These are phyloP conservation scores for Tanacetum coccineum DNA, from an alignment of 129 eudicot genomes.

Conservation along the genomic window DNA sequence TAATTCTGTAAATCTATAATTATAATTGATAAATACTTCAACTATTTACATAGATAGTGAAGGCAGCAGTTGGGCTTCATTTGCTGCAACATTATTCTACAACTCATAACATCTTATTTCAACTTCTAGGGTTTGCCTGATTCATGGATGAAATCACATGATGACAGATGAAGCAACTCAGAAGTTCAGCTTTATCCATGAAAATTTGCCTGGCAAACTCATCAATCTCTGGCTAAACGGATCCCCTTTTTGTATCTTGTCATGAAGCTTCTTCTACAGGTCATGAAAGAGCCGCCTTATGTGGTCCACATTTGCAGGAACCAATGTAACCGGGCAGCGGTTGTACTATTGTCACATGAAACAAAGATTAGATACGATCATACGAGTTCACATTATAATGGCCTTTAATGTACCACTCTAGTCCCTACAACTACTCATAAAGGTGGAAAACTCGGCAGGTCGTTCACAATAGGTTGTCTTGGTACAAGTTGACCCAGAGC, in stretches of 20 bases:
- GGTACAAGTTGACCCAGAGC: too few species aligned
- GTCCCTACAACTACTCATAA: background rate
- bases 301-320: slow-evolving; percentile 73
- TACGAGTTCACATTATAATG: slow-evolving; percentile 6
- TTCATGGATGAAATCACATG: slow-evolving; percentile 8
- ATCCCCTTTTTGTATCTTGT: slow-evolving; percentile 11
- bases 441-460: too few species aligned
- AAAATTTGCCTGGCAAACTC: slow-evolving; percentile 16
- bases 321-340: slow-evolving; percentile 83
- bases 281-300: slow-evolving; percentile 94
- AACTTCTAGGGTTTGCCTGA: slow-evolving; percentile 11
- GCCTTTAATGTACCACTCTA: background rate
- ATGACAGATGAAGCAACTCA: background rate
- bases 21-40: slow-evolving; percentile 2
- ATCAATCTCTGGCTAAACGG: slow-evolving; percentile 7
- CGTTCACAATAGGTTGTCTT: too few species aligned
- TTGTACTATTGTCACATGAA: slow-evolving; percentile 55
- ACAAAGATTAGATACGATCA: slow-evolving; percentile 22
- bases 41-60: slow-evolving; percentile 20
- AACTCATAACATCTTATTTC: slow-evolving; percentile 22
- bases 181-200: background rate
- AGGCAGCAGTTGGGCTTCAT: slow-evolving; percentile 13
- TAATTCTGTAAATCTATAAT: slow-evolving; percentile 19
- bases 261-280: slow-evolving; percentile 39
- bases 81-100: slow-evolving; percentile 14